Conservation (phyloP, 108 stramenopile species). For the Conticribra guillardii region DNA sequence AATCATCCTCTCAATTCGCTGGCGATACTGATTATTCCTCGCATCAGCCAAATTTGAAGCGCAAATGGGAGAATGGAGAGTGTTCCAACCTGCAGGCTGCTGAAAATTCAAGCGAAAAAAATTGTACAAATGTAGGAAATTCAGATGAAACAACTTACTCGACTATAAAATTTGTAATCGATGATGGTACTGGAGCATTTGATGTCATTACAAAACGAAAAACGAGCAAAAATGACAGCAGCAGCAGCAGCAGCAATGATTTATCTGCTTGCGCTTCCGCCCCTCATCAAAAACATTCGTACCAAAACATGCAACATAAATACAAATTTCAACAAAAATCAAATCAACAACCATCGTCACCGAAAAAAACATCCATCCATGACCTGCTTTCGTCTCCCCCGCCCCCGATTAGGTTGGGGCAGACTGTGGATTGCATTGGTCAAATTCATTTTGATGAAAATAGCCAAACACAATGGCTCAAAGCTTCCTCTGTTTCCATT, state of each 20-base stretch:
- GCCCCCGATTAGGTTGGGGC: constrained; percentile 28
- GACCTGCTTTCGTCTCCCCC: constrained; percentile 15
- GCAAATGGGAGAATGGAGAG: background rate
- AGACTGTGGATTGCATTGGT: constrained; percentile 50
- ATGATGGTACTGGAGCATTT: constrained; percentile 44
- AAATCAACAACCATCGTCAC: background rate
- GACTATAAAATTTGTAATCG: constrained; percentile 20
- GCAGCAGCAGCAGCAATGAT: too few relatives aligned
- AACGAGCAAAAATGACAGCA: constrained; percentile 1
- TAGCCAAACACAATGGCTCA: constrained; percentile 16
- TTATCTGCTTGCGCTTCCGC: background rate
- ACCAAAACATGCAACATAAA: too few relatives aligned
- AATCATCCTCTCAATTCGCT: background rate
- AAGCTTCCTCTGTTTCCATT: constrained; percentile 37
- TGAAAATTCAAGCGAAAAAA: background rate
- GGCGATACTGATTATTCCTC: background rate
- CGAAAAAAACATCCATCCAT: background rate
- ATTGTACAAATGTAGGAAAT: background rate
- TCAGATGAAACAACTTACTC: background rate
- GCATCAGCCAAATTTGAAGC: background rate
- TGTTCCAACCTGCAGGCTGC: background rate
- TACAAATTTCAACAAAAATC: constrained; percentile 7
- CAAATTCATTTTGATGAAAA: constrained; percentile 18
- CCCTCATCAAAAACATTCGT: too few relatives aligned
- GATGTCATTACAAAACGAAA: constrained; percentile 32